Percentiles rank a stretch among this genome's conserved stretches.
These are phyloP conservation scores for Aspergillus saccharolyticus DNA, from an alignment of 495 filamentous ascomycete species.

Conservation along the genomic window DNA sequence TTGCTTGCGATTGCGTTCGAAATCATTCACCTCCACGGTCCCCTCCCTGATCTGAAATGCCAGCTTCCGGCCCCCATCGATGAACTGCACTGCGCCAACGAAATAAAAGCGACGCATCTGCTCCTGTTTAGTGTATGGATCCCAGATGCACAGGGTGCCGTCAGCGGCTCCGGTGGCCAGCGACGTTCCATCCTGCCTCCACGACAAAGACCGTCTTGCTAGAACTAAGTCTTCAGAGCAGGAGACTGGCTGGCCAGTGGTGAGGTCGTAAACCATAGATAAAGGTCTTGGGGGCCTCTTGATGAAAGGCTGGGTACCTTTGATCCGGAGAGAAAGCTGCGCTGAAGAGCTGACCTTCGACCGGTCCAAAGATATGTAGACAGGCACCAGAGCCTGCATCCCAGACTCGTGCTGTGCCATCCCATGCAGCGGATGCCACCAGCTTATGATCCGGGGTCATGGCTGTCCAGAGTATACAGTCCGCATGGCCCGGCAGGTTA, in stretches of 20 bases:
- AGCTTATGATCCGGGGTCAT: slow-evolving; percentile 24
- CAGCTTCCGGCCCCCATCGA: slow-evolving; percentile 8
- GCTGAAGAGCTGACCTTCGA: slow-evolving; percentile 20
- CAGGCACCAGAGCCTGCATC: slow-evolving; percentile 16
- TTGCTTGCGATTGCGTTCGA: slow-evolving; percentile 7
- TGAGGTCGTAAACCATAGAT: slow-evolving; percentile 18
- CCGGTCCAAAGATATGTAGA: slow-evolving; percentile 14
- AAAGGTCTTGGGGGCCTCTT: slow-evolving; percentile 10
- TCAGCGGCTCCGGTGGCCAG: neutral
- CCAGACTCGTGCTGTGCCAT: slow-evolving; percentile 29
- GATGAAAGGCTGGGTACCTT: slow-evolving; percentile 15
- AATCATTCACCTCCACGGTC: slow-evolving; percentile 17
- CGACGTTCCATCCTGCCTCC: slow-evolving; percentile 12
- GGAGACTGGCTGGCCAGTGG: slow-evolving; percentile 1
- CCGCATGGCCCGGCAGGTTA: slow-evolving; percentile 26
- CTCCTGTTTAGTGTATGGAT: slow-evolving; percentile 8
- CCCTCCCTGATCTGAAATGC: slow-evolving; percentile 4
- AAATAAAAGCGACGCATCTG: slow-evolving; percentile 6
- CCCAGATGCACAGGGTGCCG: neutral
- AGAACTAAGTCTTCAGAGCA: neutral
- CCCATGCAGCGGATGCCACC: slow-evolving; percentile 30
- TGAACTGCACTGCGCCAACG: neutral
- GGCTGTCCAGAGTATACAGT: slow-evolving; percentile 28
- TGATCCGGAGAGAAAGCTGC: slow-evolving; percentile 22
- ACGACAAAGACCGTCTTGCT: neutral